Base-by-base conservation (phyloP, 306 rosid genomes). In the Quercus parvula region DNA sequence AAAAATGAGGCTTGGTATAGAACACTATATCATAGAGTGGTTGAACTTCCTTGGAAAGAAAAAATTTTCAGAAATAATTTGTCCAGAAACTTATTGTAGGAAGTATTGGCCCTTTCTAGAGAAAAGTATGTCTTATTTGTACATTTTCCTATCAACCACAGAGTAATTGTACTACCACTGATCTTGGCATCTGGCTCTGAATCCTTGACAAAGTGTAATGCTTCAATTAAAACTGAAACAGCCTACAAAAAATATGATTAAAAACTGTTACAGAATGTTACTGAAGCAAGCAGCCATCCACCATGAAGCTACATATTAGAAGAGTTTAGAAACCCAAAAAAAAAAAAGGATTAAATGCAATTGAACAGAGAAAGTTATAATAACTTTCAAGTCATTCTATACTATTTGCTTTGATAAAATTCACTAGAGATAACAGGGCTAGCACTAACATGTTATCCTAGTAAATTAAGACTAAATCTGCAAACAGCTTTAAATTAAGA, bases 141-240 rank as follows among this genome's bases (percentile, higher is more conserved):
- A 67, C 72, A 56, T 38, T 56, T 17, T 33, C 56, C 74, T 62
- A 56, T 57, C n/a, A 82, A 75, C 54, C 54, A 78, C 66, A 70
- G 51, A 76, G 75, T 56, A 51, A 76, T 31, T 75, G 63, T 82
- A 78, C 56, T 88, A 95, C 98, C 98, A 41, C 88, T 87, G 77
- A 33, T 81, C 85, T 85, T 91, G 73, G 86, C 89, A 81, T 67
- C 83, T 61, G 90, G 89, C 78, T 95, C 99, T 54, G 90, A 83
- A 83, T 90, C 98, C 88, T 93, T 95, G 71, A 85, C 85, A 79
- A 88, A 88, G 77, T 89, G 88, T 71, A 95, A 80, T 67, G 94
- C 91, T 87, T 91, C 99, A 83, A 95, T 93, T 83, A 93, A 83
- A 80, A 87, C 66, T 73, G 88, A 79, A 84, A 93, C 84, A 81